Conservation (phyloP, 306 rosid genomes). For the Rubus parviflorus region DNA sequence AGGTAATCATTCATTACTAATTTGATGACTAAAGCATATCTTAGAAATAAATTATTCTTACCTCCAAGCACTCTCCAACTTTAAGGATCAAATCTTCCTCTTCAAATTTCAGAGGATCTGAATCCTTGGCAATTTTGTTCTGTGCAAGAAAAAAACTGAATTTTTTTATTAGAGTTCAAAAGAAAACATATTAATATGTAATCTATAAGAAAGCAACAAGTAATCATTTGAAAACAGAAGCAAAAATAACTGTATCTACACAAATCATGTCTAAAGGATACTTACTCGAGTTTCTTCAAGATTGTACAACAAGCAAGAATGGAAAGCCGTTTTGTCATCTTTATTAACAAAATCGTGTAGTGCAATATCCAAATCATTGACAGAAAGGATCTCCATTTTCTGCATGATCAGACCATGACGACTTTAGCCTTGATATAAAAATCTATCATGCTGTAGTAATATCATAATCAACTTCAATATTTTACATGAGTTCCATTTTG, state of each 20-base stretch:
- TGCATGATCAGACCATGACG: conserved; percentile 37
- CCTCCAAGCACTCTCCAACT: conserved; percentile 95
- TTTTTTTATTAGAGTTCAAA: conserved; percentile 8
- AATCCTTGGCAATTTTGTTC: conserved; percentile 77
- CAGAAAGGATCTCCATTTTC: conserved; percentile 99
- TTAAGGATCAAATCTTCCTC: conserved; percentile 85
- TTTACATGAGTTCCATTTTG: conserved; percentile 12
- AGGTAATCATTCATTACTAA: conserved; percentile 1
- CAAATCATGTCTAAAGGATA: conserved; percentile 13
- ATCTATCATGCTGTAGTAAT: not conserved
- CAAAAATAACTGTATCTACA: not conserved
- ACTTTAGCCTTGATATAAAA: conserved; percentile 23
- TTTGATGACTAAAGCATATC: conserved; percentile 6
- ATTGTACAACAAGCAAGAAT: conserved; percentile 68
- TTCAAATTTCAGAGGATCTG: conserved; percentile 59
- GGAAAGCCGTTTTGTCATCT: conserved; percentile 93
- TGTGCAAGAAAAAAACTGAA: conserved; percentile 37
- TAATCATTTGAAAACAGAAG: conserved; percentile 3
- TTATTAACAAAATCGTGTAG: conserved; percentile 85
- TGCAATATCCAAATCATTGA: conserved; percentile 92
- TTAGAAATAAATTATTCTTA: conserved; percentile 33
- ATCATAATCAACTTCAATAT: conserved; percentile 20
- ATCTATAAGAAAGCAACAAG: not conserved
- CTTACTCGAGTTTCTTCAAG: conserved; percentile 92
- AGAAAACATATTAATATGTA: conserved; percentile 15